Evolutionary conservation across 202 grass and related monocot genomes (phyloP).

Genomic region (Setaria italica): DNA sequence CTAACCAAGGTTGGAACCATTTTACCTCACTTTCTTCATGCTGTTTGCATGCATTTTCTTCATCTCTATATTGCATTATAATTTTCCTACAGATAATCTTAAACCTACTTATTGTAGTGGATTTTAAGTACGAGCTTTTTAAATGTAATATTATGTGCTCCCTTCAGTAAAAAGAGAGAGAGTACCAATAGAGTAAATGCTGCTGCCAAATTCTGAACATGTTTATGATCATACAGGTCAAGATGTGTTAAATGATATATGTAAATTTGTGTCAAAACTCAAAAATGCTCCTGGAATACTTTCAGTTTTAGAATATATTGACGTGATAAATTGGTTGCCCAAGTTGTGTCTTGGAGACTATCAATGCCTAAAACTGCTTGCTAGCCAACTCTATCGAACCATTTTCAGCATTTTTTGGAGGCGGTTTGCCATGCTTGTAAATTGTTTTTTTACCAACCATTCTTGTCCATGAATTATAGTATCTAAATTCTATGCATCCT

Average conservation of each 20-base stretch:
- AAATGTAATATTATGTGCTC: conserved; percentile 16
- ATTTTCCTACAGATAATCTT: background rate
- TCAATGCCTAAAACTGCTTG: background rate
- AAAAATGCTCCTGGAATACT: background rate
- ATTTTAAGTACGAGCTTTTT: background rate
- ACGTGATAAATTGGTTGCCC: background rate
- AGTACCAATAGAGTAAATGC: background rate
- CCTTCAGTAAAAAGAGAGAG: background rate
- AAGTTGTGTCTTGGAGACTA: background rate
- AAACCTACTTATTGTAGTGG: background rate
- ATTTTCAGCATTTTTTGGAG: background rate
- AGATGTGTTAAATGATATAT: background rate
- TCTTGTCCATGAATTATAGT: background rate
- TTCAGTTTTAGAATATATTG: background rate
- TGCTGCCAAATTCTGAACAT: background rate
- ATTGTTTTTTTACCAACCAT: background rate
- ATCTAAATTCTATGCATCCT: background rate
- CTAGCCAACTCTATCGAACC: background rate
- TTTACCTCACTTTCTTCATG: background rate
- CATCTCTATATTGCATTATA: background rate
- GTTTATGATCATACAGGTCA: background rate
- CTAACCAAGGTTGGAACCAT: conserved; percentile 71
- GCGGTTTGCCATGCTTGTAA: background rate
- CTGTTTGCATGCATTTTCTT: background rate
- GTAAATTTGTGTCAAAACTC: background rate